Conservation (phyloP, 2,329 filamentous ascomycete species). For the Hirsutella rhossiliensis region DNA sequence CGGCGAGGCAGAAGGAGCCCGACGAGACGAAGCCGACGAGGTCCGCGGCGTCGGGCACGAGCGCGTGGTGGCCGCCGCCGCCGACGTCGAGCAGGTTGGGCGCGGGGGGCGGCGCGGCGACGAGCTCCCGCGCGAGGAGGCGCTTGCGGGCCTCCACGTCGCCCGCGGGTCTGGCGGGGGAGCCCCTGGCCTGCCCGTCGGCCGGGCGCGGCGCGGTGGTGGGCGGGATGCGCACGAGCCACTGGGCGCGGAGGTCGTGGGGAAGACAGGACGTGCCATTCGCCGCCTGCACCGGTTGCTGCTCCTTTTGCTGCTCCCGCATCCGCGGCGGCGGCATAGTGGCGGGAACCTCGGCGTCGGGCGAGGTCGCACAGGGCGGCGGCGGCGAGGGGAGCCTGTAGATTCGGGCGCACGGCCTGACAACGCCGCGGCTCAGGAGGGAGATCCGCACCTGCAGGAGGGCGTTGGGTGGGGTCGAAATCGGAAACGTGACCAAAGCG, state of each 20-base stretch:
- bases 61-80: slow-evolving; percentile 39
- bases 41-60: slow-evolving; percentile 62
- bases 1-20: slow-evolving; percentile 68
- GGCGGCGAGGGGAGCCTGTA: slow-evolving; percentile 58
- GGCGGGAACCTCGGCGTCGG: slow-evolving; percentile 32
- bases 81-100: background rate
- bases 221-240: slow-evolving; percentile 48
- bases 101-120: slow-evolving; percentile 18
- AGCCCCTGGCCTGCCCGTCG: background rate
- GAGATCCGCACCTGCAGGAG: slow-evolving; percentile 54
- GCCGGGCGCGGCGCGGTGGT: background rate
- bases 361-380: slow-evolving; percentile 11
- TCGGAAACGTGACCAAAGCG: slow-evolving; percentile 8
- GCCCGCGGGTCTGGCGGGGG: background rate
- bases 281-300: background rate
- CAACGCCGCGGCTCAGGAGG: slow-evolving; percentile 58
- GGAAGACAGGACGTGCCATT: slow-evolving; percentile 19
- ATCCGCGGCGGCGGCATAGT: slow-evolving; percentile 20
- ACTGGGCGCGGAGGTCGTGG: slow-evolving; percentile 48
- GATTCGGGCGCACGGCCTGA: slow-evolving; percentile 61
- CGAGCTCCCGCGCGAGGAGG: slow-evolving; percentile 34
- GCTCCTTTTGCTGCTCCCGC: too few relatives aligned
- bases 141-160: slow-evolving; percentile 27
- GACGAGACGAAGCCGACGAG: slow-evolving; percentile 85
- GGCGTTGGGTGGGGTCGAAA: slow-evolving; percentile 20